phyloP scores from a whole-genome alignment of 2,329 filamentous ascomycete species.

The Curvularia eragrostidis region DNA sequence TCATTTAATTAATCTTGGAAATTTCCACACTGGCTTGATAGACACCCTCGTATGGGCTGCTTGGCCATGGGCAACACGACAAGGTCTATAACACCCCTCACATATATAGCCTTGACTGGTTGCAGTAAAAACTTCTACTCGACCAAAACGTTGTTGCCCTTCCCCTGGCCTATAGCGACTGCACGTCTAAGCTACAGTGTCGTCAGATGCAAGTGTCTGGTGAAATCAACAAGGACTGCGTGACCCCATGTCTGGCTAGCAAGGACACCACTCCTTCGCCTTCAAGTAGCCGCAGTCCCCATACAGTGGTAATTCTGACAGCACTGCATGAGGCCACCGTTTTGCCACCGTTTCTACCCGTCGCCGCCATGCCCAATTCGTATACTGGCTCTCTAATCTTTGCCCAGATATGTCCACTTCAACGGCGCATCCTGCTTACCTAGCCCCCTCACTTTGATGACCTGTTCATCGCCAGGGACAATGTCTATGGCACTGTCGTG shows the following conservation, averaged over 20 bases:
- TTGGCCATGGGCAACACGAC: constrained; percentile 6
- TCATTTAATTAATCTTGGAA: constrained; percentile 26
- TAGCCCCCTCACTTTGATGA: constrained; percentile 54
- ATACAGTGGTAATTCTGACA: constrained; percentile 7
- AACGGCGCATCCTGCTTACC: constrained; percentile 48
- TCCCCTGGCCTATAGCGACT: constrained; percentile 28
- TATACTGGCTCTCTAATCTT: constrained; percentile 30
- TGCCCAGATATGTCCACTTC: constrained; percentile 56
- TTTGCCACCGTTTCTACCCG: constrained; percentile 5
- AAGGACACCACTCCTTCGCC: neutral
- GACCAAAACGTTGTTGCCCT: constrained; percentile 20
- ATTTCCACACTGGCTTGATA: constrained; percentile 22
- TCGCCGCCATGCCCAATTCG: constrained; percentile 12
- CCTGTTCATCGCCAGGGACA: constrained; percentile 64
- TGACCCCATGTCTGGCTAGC: constrained; percentile 3
- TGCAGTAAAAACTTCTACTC: constrained; percentile 16
- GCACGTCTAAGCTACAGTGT: constrained; percentile 10
- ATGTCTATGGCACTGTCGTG: constrained; percentile 65
- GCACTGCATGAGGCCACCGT: constrained; percentile 15
- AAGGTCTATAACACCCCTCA: constrained; percentile 35
- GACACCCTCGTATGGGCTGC: constrained; percentile 22
- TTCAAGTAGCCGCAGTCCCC: constrained; percentile 4
- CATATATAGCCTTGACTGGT: constrained; percentile 32
- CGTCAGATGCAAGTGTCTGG: constrained; percentile 12
- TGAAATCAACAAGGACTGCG: constrained; percentile 18